Percentiles rank a stretch among this genome's conserved stretches.
Conservation (phyloP, 169 alveolate species). For the Cryptosporidium baileyi region DNA sequence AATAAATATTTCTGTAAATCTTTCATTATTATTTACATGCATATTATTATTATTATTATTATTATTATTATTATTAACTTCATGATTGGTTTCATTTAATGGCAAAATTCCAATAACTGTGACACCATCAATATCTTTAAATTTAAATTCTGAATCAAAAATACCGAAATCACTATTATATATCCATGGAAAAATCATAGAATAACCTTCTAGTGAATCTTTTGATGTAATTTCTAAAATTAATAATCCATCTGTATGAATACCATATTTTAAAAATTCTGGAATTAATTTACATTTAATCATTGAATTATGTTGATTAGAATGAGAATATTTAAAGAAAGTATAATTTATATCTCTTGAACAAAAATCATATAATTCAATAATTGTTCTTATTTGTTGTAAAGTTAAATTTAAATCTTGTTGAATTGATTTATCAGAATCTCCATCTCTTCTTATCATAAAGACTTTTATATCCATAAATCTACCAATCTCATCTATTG, state of each 20-base stretch:
- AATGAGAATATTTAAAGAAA: not conserved
- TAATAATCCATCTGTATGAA: constrained; percentile 13
- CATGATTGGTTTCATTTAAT: too few relatives aligned
- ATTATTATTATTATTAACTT: too few relatives aligned
- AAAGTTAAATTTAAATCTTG: not conserved
- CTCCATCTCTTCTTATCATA: not conserved
- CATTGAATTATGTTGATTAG: not conserved
- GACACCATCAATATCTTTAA: constrained; percentile 7
- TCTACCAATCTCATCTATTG: not conserved
- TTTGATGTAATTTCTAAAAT: not conserved
- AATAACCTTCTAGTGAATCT: not conserved
- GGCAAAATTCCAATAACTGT: constrained; percentile 12
- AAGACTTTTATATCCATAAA: not conserved
- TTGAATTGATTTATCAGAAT: not conserved
- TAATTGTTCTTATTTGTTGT: not conserved
- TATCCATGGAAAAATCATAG: constrained; percentile 44
- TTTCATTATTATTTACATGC: not conserved
- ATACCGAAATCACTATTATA: constrained; percentile 17
- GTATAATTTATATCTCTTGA: constrained; percentile 16
- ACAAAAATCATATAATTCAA: constrained; percentile 29
- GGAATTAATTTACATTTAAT: constrained; percentile 18
- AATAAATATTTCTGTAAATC: not conserved
- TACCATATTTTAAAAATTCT: not conserved
- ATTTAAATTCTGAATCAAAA: not conserved
- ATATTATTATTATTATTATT: too few relatives aligned